Evolutionary conservation across 192 early-diverging fungal species (phyloP).

Genomic region (Backusella circina): DNA sequence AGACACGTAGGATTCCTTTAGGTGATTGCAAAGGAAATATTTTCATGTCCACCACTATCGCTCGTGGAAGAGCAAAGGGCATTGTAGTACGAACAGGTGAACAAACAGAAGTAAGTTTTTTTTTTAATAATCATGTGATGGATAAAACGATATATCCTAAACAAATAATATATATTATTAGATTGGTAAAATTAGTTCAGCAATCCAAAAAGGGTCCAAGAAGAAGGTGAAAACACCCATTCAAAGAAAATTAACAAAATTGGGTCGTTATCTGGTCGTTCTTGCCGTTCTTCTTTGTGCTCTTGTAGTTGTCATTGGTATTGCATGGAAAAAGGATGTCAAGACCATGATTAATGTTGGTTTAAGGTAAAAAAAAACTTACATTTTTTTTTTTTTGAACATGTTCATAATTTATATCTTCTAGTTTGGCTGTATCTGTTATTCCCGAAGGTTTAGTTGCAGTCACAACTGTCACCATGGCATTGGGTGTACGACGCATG

Average conservation of each 20-base stretch:
- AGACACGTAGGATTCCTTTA: constrained; percentile 24
- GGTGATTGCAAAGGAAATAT: constrained; percentile 95
- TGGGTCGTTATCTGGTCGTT: constrained; percentile 84
- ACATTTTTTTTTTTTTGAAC: not conserved
- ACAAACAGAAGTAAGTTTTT: constrained; percentile 59
- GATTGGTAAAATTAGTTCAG: constrained; percentile 91
- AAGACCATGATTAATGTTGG: constrained; percentile 80
- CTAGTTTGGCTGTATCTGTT: constrained; percentile 84
- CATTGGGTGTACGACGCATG: constrained; percentile 94
- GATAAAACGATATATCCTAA: not conserved
- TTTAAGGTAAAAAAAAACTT: constrained; percentile 50
- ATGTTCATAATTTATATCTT: not conserved
- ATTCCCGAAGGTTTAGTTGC: constrained; percentile 98
- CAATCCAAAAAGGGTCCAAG: constrained; percentile 65
- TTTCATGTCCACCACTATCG: constrained; percentile 94
- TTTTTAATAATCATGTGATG: not conserved
- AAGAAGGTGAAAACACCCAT: constrained; percentile 58
- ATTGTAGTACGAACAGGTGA: constrained; percentile 89
- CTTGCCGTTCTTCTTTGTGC: constrained; percentile 80
- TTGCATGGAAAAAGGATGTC: constrained; percentile 64
- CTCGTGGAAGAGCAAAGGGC: constrained; percentile 87
- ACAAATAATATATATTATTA: constrained; percentile 12
- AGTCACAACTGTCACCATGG: constrained; percentile 97
- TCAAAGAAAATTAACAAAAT: constrained; percentile 68
- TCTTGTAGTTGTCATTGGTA: constrained; percentile 79